Evolutionary conservation across 305 asterid genomes (phyloP).

Genomic region (Solanum chacoense): DNA sequence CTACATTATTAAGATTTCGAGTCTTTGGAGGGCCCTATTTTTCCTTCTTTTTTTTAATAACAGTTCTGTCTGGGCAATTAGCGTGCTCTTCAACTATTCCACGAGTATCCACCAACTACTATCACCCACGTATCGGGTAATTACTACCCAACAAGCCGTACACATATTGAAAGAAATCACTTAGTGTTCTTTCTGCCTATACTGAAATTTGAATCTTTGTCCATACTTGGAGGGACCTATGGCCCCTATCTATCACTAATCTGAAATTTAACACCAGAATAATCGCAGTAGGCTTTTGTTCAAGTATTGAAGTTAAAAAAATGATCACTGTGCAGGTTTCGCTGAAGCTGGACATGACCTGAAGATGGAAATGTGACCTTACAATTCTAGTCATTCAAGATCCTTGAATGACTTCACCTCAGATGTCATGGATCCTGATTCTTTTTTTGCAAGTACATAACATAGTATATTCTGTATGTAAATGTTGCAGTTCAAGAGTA

Average conservation of each 20-base stretch:
- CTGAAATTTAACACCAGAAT: neutral
- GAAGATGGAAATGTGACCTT: conserved; percentile 61
- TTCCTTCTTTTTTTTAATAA: neutral
- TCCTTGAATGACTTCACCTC: conserved; percentile 11
- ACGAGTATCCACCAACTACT: neutral
- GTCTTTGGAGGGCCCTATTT: neutral
- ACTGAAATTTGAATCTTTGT: neutral
- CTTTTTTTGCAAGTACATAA: conserved; percentile 9
- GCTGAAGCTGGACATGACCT: conserved; percentile 31
- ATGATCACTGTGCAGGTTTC: conserved; percentile 30
- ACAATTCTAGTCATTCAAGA: conserved; percentile 4
- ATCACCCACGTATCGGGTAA: neutral
- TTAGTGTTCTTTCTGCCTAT: neutral
- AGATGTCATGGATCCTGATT: conserved; percentile 11
- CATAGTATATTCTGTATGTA: conserved; percentile 19
- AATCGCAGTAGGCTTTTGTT: neutral
- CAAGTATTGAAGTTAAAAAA: conserved; percentile 1
- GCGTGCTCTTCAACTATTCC: neutral
- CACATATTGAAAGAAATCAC: neutral
- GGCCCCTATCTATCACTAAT: neutral
- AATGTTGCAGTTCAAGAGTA: conserved; percentile 18
- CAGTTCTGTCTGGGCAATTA: neutral
- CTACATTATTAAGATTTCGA: neutral
- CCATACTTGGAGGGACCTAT: neutral
- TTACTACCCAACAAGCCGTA: neutral